Conservation (phyloP, 345 rosid genomes). For the rapeseed (Brassica napus) region Da-Ae NC_063434.1:6588001-6588500, state of each 20-base stretch:
- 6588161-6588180: neutral
- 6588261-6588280: no score
- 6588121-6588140: neutral
- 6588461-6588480: neutral
- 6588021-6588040: neutral
- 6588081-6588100: neutral
- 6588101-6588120: neutral
- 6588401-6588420: no score
- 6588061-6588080: neutral
- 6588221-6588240: no score
- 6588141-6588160: neutral
- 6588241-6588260: no score
- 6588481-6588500: neutral
- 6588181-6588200: neutral
- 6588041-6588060: no score
- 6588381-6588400: no score
- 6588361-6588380: no score
- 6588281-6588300: no score
- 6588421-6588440: no score
- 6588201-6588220: neutral
- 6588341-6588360: no score
- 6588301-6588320: no score
- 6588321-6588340: no score
- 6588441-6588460: neutral
- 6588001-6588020: neutral